A percentile compares a stretch with the other conserved stretches of the same genome.
Conservation (phyloP, 2,329 filamentous ascomycete genomes). For the Aspergillus novoparasiticus region DNA sequence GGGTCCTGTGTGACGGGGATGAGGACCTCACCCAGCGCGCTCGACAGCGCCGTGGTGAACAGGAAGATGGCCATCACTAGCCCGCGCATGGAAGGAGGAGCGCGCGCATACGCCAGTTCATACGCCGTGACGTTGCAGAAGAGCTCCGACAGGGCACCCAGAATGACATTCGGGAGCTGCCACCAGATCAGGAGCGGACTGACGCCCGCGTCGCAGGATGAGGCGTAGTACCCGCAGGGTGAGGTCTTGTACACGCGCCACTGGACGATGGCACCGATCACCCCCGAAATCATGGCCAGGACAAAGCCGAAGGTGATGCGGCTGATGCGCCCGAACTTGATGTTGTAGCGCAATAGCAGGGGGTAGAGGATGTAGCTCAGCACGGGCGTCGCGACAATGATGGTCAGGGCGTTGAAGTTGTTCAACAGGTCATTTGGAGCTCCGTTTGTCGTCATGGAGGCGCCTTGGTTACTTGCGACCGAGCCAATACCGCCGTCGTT, state of each 20-base stretch:
- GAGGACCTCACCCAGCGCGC: not conserved
- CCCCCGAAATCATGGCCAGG: constrained; percentile 51
- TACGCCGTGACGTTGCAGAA: constrained; percentile 50
- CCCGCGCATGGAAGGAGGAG: constrained; percentile 46
- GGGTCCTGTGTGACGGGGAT: not conserved
- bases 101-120: constrained; percentile 48
- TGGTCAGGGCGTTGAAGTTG: constrained; percentile 56
- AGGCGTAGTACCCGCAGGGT: constrained; percentile 48
- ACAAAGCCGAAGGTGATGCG: constrained; percentile 56
- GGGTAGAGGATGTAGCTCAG: constrained; percentile 55
- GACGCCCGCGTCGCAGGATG: constrained; percentile 39
- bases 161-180: constrained; percentile 43
- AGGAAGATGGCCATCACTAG: constrained; percentile 47
- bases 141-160: constrained; percentile 42
- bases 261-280: constrained; percentile 43
- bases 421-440: constrained; percentile 54
- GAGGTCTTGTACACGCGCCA: constrained; percentile 50
- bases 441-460: constrained; percentile 53
- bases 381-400: constrained; percentile 51
- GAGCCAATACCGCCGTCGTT: constrained; percentile 54
- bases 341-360: constrained; percentile 41
- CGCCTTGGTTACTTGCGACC: constrained; percentile 52
- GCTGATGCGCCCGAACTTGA: constrained; percentile 52
- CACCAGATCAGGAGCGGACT: constrained; percentile 48
- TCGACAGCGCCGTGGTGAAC: constrained; percentile 42